These are phyloP conservation scores for Xylaria sp. DNA, from an alignment of 2,329 filamentous ascomycete species.

Conservation along the genomic window DNA sequence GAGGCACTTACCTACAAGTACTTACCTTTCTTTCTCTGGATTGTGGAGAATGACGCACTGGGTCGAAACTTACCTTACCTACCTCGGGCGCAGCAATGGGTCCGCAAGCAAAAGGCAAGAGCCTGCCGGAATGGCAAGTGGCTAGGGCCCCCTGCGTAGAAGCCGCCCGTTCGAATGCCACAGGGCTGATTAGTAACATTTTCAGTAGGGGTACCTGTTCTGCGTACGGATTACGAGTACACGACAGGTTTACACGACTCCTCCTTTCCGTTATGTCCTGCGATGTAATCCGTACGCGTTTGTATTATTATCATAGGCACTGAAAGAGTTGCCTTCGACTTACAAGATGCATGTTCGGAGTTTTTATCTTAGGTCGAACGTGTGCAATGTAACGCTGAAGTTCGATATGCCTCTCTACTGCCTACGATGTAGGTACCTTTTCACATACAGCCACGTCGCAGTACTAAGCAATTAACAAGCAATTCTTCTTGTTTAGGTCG, in stretches of 20 bases:
- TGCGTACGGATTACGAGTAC: too few species aligned
- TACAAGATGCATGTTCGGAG: not conserved
- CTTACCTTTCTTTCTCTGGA: not conserved
- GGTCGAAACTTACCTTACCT: constrained; percentile 7
- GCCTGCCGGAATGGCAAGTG: not conserved
- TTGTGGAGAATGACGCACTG: constrained; percentile 15
- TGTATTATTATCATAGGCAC: not conserved
- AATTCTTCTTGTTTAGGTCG: not conserved
- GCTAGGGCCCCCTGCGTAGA: not conserved
- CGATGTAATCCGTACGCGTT: too few species aligned
- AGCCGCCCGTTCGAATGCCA: constrained; percentile 7
- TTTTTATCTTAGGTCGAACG: not conserved
- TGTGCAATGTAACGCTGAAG: not conserved
- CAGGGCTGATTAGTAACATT: constrained; percentile 8
- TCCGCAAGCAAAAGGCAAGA: not conserved
- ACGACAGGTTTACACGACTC: too few species aligned
- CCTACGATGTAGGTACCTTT: too few species aligned
- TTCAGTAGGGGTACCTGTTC: not conserved
- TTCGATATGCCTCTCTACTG: too few species aligned
- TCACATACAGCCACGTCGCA: too few species aligned
- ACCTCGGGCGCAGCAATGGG: not conserved
- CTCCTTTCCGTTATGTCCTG: too few species aligned
- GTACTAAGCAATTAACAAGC: too few species aligned
- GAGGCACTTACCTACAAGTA: not conserved
- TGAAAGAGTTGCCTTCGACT: not conserved